A percentile compares a stretch with the other conserved stretches of the same genome.
Conservation (phyloP, 371 early-diverging fungal genomes). For the Nematocida sp. region DNA sequence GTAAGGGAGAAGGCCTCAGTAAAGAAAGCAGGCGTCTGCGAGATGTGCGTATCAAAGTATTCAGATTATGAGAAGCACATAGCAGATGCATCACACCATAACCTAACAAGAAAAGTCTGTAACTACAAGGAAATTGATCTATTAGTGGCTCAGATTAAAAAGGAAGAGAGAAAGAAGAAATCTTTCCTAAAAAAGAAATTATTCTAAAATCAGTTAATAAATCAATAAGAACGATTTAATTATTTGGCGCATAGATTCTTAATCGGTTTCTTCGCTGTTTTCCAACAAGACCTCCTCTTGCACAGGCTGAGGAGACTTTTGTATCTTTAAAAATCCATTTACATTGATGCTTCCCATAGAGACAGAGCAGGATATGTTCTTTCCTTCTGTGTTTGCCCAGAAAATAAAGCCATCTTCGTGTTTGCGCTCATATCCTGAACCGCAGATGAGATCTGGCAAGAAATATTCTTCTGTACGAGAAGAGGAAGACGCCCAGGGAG, state of each 20-base stretch:
- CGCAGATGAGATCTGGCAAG: no score
- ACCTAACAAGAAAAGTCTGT: constrained; percentile 44
- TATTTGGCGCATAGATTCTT: no score
- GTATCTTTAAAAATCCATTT: background rate
- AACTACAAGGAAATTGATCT: constrained; percentile 63
- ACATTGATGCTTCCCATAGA: background rate
- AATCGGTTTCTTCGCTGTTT: no score
- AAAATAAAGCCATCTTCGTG: background rate
- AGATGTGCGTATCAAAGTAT: constrained; percentile 63
- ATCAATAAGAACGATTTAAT: no score
- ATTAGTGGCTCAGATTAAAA: constrained; percentile 41
- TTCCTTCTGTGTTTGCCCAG: constrained; percentile 21
- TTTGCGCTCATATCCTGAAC: no score
- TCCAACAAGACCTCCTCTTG: background rate
- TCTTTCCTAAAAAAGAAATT: background rate
- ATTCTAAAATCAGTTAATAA: no score
- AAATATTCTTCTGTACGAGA: no score
- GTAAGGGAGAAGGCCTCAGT: constrained; percentile 25
- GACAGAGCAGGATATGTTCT: background rate
- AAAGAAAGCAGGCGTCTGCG: constrained; percentile 62
- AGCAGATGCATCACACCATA: constrained; percentile 49
- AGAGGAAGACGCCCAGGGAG: constrained; percentile 25
- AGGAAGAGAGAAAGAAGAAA: no score
- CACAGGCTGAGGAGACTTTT: background rate
- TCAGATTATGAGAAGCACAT: constrained; percentile 62